phyloP scores from a whole-genome alignment of 2,329 filamentous ascomycete species.

The Lithohypha guttulata region DNA sequence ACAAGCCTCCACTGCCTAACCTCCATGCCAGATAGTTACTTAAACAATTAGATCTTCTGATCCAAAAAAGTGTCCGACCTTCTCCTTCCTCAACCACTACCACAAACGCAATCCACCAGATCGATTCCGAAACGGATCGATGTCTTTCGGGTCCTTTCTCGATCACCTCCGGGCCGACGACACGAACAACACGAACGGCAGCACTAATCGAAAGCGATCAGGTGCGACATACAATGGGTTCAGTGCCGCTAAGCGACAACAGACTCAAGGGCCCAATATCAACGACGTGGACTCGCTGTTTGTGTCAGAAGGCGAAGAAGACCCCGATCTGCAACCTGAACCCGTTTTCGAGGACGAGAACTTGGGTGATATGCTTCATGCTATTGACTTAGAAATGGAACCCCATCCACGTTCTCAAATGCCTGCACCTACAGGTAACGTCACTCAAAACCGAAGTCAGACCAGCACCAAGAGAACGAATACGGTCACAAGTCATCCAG shows the following conservation, averaged over 20 bases:
- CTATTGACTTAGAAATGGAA: background rate
- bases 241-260: slow-evolving; percentile 1
- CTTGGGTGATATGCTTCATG: no score
- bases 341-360: no score
- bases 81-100: background rate
- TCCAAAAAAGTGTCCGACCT: background rate
- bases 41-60: no score
- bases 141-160: slow-evolving; percentile 1
- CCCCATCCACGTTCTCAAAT: background rate
- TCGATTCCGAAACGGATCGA: background rate
- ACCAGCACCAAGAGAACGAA: no score
- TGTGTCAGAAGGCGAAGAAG: slow-evolving; percentile 4
- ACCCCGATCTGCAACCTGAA: background rate
- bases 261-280: background rate
- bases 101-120: background rate
- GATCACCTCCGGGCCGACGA: background rate
- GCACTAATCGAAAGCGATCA: slow-evolving; percentile 4
- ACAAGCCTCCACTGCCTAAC: no score
- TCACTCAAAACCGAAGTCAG: no score
- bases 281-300: slow-evolving; percentile 5
- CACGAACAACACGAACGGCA: background rate
- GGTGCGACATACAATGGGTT: background rate
- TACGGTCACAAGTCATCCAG: no score
- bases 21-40: no score
- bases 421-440: no score